Evolutionary conservation across 768 basidiomycete genomes (phyloP).

Genomic region (Asterophora lycoperdoides): DNA sequence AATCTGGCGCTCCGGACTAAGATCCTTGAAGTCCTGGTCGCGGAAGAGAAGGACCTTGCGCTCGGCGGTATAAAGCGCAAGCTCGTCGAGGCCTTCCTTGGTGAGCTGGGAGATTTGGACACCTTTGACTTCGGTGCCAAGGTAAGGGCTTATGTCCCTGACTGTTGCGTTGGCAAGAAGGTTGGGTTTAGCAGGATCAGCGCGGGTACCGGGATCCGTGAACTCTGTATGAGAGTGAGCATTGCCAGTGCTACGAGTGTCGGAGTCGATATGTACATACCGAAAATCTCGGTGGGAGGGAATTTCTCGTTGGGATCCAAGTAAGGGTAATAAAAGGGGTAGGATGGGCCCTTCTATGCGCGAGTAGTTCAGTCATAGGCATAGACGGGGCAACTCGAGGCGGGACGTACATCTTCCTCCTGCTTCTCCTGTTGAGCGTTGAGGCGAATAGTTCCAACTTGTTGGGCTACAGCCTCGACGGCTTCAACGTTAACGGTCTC

Average conservation of each 20-base stretch:
- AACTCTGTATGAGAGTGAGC: background rate
- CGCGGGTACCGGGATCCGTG: conserved; percentile 40
- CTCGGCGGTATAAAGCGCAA: conserved; percentile 48
- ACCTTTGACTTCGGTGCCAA: conserved; percentile 48
- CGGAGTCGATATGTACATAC: conserved; percentile 20
- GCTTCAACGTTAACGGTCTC: background rate
- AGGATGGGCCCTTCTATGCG: conserved; percentile 31
- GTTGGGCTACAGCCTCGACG: background rate
- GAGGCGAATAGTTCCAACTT: background rate
- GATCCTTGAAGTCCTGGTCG: conserved; percentile 59
- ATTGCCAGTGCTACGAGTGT: background rate
- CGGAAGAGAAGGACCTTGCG: conserved; percentile 53
- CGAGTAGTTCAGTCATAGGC: background rate
- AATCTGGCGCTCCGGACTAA: conserved; percentile 47
- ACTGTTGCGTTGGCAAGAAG: conserved; percentile 40
- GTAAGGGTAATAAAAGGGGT: conserved; percentile 47
- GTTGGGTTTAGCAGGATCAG: conserved; percentile 49
- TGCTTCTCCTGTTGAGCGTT: background rate
- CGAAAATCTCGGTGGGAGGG: conserved; percentile 43
- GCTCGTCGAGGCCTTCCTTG: conserved; percentile 49
- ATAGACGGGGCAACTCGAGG: background rate
- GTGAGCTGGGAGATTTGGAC: conserved; percentile 51
- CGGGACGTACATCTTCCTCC: background rate
- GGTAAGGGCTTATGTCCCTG: conserved; percentile 42
- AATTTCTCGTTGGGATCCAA: conserved; percentile 47